These are phyloP conservation scores for Hymenoscyphus salicellus DNA, from an alignment of 2,329 filamentous ascomycete species.

Conservation along the genomic window DNA sequence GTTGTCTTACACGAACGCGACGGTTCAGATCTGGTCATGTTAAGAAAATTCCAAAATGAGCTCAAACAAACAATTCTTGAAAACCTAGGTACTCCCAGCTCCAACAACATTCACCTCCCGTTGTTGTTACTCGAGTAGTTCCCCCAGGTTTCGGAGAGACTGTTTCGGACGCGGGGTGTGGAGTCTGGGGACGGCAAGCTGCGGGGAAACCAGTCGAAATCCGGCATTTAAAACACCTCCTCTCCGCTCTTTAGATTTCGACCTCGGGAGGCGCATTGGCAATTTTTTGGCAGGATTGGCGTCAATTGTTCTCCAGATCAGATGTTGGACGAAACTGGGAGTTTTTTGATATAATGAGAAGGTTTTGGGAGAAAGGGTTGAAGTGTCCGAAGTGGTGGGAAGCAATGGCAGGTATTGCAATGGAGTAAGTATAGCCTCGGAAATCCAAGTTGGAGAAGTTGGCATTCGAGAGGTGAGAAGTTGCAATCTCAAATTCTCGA, in stretches of 20 bases:
- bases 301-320: too few relatives aligned
- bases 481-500: too few relatives aligned
- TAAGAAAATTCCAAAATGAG: neutral
- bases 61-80: neutral
- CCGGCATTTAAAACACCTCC: constrained; percentile 1
- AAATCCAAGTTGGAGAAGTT: too few relatives aligned
- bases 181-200: neutral
- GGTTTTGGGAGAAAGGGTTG: too few relatives aligned
- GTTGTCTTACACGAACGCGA: neutral
- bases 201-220: neutral
- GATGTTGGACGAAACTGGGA: neutral
- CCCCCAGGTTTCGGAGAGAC: neutral
- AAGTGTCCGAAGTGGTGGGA: too few relatives aligned
- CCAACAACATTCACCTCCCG: neutral
- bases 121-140: neutral
- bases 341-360: neutral
- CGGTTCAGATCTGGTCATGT: neutral
- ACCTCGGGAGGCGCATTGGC: neutral
- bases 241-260: neutral
- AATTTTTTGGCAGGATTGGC: too few relatives aligned
- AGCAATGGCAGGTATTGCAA: too few relatives aligned
- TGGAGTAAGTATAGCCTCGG: too few relatives aligned
- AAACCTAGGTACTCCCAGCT: neutral
- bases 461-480: too few relatives aligned
- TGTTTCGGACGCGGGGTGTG: neutral